A percentile compares a stretch with the other conserved stretches of the same genome.
Conservation (phyloP, 202 grass and related monocot species). For the Digitaria exilis region DNA sequence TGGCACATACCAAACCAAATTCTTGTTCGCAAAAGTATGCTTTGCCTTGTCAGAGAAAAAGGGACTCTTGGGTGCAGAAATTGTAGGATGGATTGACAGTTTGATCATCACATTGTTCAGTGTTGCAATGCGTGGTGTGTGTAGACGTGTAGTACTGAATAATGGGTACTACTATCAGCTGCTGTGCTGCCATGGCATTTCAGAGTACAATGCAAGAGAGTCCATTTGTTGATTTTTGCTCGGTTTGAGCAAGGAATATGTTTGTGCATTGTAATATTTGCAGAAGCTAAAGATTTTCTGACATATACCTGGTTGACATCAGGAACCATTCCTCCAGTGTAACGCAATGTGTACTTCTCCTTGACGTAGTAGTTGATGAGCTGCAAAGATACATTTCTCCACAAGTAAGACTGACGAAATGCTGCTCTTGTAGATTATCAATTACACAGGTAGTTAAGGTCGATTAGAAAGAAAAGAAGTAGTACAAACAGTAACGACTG, state of each 20-base stretch:
- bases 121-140: background rate
- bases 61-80: background rate
- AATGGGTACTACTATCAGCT: background rate
- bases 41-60: constrained; percentile 27
- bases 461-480: background rate
- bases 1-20: constrained; percentile 27
- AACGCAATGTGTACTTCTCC: constrained; percentile 97
- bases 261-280: background rate
- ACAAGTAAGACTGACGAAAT: constrained; percentile 2
- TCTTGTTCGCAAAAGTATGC: constrained; percentile 41
- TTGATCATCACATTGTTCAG: constrained; percentile 9
- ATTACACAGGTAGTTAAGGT: background rate
- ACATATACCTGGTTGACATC: constrained; percentile 95
- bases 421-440: background rate
- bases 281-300: background rate
- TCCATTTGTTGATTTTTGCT: too few species aligned
- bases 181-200: constrained; percentile 11
- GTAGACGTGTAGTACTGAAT: background rate
- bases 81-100: constrained; percentile 18
- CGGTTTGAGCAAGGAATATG: background rate
- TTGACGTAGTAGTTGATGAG: constrained; percentile 93
- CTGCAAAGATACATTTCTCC: constrained; percentile 42
- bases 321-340: constrained; percentile 99
- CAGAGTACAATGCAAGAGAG: background rate
- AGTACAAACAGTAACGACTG: background rate